Conservation (phyloP, 1,284 basidiomycete genomes). For the Neonothopanus nambi region DNA sequence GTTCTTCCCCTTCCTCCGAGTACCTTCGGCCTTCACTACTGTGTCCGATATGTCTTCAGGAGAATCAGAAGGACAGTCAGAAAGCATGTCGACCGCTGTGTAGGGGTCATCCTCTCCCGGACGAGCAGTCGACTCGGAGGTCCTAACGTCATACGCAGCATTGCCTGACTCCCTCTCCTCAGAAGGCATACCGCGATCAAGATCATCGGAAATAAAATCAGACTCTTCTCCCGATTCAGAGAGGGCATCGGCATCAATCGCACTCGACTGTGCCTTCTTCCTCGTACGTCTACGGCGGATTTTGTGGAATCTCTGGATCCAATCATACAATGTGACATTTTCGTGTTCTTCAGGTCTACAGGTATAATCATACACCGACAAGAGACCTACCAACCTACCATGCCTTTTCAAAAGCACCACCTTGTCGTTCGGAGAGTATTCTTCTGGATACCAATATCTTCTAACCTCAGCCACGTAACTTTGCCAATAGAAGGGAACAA, state of each 20-base stretch:
- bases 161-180: too few relatives aligned
- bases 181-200: too few relatives aligned
- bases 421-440: too few relatives aligned
- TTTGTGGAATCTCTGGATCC: constrained; percentile 6
- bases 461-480: constrained; percentile 23
- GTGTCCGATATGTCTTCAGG: too few relatives aligned
- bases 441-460: constrained; percentile 10
- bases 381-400: constrained; percentile 1
- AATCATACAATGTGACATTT: constrained; percentile 12
- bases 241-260: not conserved
- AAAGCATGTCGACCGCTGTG: too few relatives aligned
- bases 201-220: not conserved
- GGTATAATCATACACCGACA: constrained; percentile 22
- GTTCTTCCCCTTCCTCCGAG: too few relatives aligned
- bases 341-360: constrained; percentile 15
- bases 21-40: too few relatives aligned
- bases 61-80: too few relatives aligned
- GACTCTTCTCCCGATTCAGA: too few relatives aligned
- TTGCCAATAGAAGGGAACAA: constrained; percentile 30
- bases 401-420: constrained; percentile 7
- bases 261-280: too few relatives aligned
- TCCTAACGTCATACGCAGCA: not conserved
- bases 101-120: too few relatives aligned
- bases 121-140: constrained; percentile 8
- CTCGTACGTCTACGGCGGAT: not conserved